Base-by-base conservation (phyloP, 108 stramenopile genomes). In the Epipyxis sp. region DNA sequence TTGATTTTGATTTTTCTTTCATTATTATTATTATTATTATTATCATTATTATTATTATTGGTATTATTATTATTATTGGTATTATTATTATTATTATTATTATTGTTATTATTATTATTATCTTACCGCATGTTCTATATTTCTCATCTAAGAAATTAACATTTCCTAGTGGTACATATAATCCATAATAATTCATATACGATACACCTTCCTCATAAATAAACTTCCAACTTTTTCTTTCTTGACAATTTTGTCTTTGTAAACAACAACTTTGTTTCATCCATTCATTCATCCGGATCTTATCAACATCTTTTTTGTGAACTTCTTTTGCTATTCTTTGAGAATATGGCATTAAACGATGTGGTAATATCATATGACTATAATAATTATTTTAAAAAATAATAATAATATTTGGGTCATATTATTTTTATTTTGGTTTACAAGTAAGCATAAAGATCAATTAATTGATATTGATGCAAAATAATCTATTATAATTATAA, bases 271-370 rank as follows among this genome's bases (percentile, higher is more conserved):
- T 30, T 42, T 42, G 37, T 10, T 6, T 74, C 44, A 46, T 46
- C 71, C 71, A 74, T 50, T 50, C 20, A 50, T 50, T 50, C 46
- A 50, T 50, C 46, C 20, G 6, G 6, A 20, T 50, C 46, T 50
- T 50, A 20, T 13, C 46, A 13, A 20, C 46, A 13, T 13, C 46
- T 13, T 6, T 6, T 20, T 50, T 50, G 46, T 13, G 6, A 50
- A 50, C 46, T 13, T 20, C 20, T 20, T 50, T 20, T 50, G 13
- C 46, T 50, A 13, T 20, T 50, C 20, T 20, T 50, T 50, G 46
- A 6, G 71, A 57, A 74, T 74, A 74, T 6, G 71, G 71, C 71
- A 74, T 74, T 42, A 74, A 57, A n/a, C 71, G 71, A 74, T 74
- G 71, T 32, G 71, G 71, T 74, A 74, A 54, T 27, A 74, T 74